Percentiles rank a stretch among this genome's conserved stretches.
Conservation (phyloP, 495 filamentous ascomycete species). For the Trichocladium uniseriatum region DNA sequence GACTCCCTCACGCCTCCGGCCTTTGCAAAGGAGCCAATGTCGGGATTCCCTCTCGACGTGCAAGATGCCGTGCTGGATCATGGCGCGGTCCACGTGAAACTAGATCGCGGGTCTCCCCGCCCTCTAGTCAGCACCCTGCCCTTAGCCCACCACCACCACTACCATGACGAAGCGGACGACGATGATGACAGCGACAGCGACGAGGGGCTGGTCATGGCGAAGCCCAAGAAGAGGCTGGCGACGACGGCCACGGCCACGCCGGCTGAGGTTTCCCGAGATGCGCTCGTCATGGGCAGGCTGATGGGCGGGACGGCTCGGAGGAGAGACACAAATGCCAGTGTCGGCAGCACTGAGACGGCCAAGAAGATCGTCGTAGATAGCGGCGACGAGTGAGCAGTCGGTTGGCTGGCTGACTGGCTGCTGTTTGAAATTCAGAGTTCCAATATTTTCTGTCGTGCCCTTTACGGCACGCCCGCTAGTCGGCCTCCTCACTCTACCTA, state of each 20-base stretch:
- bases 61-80: constrained; percentile 13
- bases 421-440: not conserved
- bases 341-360: constrained; percentile 47
- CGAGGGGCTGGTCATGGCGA: constrained; percentile 43
- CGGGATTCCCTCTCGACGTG: constrained; percentile 34
- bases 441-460: too few species aligned
- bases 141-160: not conserved
- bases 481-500: too few species aligned
- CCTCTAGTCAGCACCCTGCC: too few species aligned
- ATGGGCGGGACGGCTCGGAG: constrained; percentile 29
- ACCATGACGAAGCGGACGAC: constrained; percentile 9
- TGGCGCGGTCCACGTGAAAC: constrained; percentile 17
- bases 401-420: not conserved
- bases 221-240: constrained; percentile 26
- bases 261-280: not conserved
- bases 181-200: constrained; percentile 49
- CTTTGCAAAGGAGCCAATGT: constrained; percentile 35
- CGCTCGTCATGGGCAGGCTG: constrained; percentile 14
- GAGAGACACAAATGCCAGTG: constrained; percentile 43
- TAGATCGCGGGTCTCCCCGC: constrained; percentile 2
- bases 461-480: too few species aligned
- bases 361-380: constrained; percentile 41
- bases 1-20: constrained; percentile 47
- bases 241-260: constrained; percentile 1
- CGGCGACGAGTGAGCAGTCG: constrained; percentile 12